A percentile compares a stretch with the other conserved stretches of the same genome.
phyloP scores from a whole-genome alignment of 345 rosid species.

The Eucalyptus caleyi region DNA sequence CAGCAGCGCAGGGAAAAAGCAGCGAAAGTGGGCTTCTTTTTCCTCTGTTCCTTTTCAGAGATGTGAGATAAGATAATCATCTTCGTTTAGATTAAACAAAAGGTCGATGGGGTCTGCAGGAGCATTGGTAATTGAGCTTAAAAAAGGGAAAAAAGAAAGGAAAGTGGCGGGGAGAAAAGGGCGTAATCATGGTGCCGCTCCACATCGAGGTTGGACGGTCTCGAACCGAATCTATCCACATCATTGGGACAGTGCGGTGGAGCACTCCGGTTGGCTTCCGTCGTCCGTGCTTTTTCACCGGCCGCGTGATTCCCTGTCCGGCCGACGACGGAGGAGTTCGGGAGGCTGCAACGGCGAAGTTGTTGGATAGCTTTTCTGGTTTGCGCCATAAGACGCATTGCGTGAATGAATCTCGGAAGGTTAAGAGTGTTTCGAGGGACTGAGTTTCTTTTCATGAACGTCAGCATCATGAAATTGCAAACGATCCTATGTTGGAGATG shows the following conservation, averaged over 20 bases:
- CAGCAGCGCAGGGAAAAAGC: background rate
- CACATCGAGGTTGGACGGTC: background rate
- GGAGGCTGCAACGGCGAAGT: background rate
- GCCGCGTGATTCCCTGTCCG: background rate
- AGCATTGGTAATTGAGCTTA: conserved; percentile 23
- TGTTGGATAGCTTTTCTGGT: background rate
- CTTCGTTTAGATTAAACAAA: background rate
- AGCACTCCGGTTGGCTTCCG: background rate
- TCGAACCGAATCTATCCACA: background rate
- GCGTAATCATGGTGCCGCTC: background rate
- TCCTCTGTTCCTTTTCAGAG: background rate
- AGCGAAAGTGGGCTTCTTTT: background rate
- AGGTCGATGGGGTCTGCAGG: background rate
- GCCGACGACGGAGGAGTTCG: background rate
- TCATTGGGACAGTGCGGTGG: background rate
- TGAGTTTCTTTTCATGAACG: background rate
- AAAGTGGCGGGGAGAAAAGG: background rate
- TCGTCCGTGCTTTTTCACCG: background rate
- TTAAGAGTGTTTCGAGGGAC: background rate
- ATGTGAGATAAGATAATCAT: background rate
- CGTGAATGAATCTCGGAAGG: background rate
- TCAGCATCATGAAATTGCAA: background rate
- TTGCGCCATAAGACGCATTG: background rate
- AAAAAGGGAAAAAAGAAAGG: background rate
- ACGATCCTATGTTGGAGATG: background rate